Conservation (phyloP, 164 flowering plant genomes). For the Saururus chinensis region DNA sequence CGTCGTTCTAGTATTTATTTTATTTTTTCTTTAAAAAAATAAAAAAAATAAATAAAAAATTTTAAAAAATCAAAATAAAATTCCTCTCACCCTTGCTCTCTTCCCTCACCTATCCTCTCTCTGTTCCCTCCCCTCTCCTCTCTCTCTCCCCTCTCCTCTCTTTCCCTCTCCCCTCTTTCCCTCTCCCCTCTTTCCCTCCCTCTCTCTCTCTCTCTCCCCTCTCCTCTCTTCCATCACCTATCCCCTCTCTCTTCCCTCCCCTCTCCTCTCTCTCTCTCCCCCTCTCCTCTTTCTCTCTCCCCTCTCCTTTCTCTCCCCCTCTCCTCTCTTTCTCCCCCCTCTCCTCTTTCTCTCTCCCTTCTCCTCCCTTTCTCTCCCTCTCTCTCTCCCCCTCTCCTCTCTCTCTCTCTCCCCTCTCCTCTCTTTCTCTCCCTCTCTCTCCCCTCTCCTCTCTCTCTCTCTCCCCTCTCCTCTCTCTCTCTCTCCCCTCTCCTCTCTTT, state of each 20-base stretch:
- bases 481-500: neutral
- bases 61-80: neutral
- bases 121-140: neutral
- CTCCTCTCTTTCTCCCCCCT: neutral
- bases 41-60: neutral
- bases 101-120: no score
- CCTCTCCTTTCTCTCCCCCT: neutral
- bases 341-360: neutral
- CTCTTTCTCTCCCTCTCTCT: slow-evolving; percentile 7
- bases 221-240: no score
- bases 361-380: neutral
- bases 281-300: no score
- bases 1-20: no score
- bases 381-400: no score
- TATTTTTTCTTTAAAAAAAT: no score
- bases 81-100: no score
- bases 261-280: no score
- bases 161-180: neutral
- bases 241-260: no score
- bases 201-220: no score
- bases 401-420: neutral
- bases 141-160: neutral
- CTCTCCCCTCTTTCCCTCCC: no score
- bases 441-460: slow-evolving; percentile 10
- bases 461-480: slow-evolving; percentile 3